phyloP scores from a whole-genome alignment of 371 early-diverging fungal genomes.

The Capniomyces stellatus region DNA sequence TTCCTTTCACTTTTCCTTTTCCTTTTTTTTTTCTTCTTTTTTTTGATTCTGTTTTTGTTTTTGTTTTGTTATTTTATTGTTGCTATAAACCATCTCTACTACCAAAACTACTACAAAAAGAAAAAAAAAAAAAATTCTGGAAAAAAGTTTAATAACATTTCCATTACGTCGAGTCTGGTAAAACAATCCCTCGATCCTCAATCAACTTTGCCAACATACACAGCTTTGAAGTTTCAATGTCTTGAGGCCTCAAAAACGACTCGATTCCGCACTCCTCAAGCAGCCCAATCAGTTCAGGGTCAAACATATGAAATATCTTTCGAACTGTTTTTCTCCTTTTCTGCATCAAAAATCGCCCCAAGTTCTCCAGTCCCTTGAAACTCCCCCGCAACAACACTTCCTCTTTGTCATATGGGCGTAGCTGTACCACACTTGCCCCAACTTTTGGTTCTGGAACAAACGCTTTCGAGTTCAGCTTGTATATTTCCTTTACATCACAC shows the following conservation, averaged over 20 bases:
- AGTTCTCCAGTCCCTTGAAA: constrained; percentile 33
- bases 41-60: background rate
- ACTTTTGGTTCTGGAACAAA: constrained; percentile 5
- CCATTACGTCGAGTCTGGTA: too few relatives aligned
- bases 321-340: constrained; percentile 55
- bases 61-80: background rate
- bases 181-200: constrained; percentile 13
- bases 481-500: constrained; percentile 28
- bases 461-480: background rate
- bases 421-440: constrained; percentile 49
- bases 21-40: background rate
- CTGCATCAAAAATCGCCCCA: constrained; percentile 44
- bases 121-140: too few relatives aligned
- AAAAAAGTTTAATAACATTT: too few relatives aligned
- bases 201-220: constrained; percentile 29
- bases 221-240: constrained; percentile 32
- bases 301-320: constrained; percentile 28
- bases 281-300: constrained; percentile 13
- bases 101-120: too few relatives aligned
- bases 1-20: background rate
- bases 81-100: too few relatives aligned
- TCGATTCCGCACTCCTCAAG: constrained; percentile 32
- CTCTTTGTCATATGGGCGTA: constrained; percentile 28
- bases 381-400: constrained; percentile 26
- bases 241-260: constrained; percentile 37